phyloP scores from a whole-genome alignment of 164 flowering plant species.

The Platanus orientalis region DNA sequence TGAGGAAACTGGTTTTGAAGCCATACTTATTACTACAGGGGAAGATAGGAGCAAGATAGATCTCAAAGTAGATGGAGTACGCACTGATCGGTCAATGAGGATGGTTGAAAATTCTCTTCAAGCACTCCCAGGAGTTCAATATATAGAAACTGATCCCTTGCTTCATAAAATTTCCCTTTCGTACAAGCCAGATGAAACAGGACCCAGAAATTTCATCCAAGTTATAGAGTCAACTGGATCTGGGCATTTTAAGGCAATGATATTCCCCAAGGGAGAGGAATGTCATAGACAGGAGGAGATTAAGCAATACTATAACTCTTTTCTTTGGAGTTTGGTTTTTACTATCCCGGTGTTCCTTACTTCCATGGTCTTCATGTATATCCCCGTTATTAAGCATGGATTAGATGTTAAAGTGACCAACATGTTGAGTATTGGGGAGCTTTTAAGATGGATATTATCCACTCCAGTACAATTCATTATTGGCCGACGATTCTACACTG shows the following conservation, averaged over 20 bases:
- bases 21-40: slow-evolving; percentile 55
- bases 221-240: slow-evolving; percentile 56
- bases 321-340: slow-evolving; percentile 78
- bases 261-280: slow-evolving; percentile 52
- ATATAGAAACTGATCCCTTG: slow-evolving; percentile 33
- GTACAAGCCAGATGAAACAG: slow-evolving; percentile 60
- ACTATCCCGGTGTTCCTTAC: too few relatives aligned
- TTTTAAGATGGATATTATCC: slow-evolving; percentile 68
- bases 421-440: slow-evolving; percentile 37
- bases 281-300: slow-evolving; percentile 49
- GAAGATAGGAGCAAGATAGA: slow-evolving; percentile 53
- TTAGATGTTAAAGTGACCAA: slow-evolving; percentile 62
- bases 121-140: slow-evolving; percentile 69
- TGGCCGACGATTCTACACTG: slow-evolving; percentile 74
- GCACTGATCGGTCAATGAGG: slow-evolving; percentile 32
- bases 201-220: slow-evolving; percentile 67
- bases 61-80: slow-evolving; percentile 59
- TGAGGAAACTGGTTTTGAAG: slow-evolving; percentile 71
- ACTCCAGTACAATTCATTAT: slow-evolving; percentile 93
- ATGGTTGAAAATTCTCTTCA: slow-evolving; percentile 50
- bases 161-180: slow-evolving; percentile 47
- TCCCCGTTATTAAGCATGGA: slow-evolving; percentile 48
- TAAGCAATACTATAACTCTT: slow-evolving; percentile 42
- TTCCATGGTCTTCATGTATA: slow-evolving; percentile 88
- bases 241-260: slow-evolving; percentile 48